phyloP scores from a whole-genome alignment of 2,329 filamentous ascomycete genomes.

The Fusarium miscanthi region DNA sequence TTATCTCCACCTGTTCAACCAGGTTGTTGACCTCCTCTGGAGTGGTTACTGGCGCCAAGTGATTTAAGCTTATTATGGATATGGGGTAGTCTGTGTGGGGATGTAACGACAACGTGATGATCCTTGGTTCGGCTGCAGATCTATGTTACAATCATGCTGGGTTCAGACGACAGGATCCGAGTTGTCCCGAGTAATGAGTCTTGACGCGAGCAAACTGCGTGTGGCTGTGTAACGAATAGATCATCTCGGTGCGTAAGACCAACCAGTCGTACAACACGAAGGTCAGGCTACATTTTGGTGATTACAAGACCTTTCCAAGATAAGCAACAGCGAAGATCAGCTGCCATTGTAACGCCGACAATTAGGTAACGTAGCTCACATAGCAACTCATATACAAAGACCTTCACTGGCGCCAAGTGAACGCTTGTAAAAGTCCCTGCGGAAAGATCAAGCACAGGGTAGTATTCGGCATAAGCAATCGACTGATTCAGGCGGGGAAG shows the following conservation, averaged over 20 bases:
- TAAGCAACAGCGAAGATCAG: conserved; percentile 3
- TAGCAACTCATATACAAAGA: neutral
- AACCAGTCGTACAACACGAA: neutral
- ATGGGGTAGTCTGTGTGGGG: neutral
- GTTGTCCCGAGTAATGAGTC: conserved; percentile 10
- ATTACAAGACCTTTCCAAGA: no score
- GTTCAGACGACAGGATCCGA: neutral
- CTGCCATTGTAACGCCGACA: neutral
- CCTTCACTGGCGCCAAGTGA: neutral
- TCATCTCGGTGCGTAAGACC: neutral
- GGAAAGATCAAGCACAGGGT: neutral
- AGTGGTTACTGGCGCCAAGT: conserved; percentile 20
- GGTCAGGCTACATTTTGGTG: neutral
- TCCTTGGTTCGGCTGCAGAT: neutral
- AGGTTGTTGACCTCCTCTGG: neutral
- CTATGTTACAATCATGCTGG: neutral
- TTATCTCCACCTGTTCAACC: conserved; percentile 20
- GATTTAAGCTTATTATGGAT: conserved; percentile 20
- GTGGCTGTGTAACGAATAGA: neutral
- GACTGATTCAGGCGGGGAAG: conserved; percentile 21
- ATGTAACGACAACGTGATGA: neutral
- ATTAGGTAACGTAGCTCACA: neutral
- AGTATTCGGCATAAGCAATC: conserved; percentile 15
- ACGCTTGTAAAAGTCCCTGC: neutral
- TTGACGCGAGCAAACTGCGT: neutral